Base-by-base conservation (phyloP, 1,139 yeast species). In the Yamadazyma atlantica region DNA sequence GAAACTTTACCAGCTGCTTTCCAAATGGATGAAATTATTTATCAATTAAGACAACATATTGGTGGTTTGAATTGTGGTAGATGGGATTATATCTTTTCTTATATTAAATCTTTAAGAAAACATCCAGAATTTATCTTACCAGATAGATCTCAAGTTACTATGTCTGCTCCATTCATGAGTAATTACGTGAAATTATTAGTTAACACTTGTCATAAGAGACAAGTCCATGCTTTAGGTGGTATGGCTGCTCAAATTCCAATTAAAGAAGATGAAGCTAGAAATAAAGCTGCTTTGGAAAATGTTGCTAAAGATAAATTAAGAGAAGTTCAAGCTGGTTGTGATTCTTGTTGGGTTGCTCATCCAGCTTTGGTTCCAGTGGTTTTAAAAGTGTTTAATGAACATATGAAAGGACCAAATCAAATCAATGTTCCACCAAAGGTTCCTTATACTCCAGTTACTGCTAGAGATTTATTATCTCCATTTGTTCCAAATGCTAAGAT, bases 171-270 rank as follows among this genome's bases (percentile, higher is more conserved):
- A 33, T 83, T 83, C 64, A 82, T 83, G 89, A 66, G 80, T 33
- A 68, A 85, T 13, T 83, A 83, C 53, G 88, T 82, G 42, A 75
- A 78, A 50, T 70, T 80, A 39, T 71, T 83, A 53, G 83, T 83
- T 51, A 69, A 80, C 62, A 80, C 85, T 36, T 80, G 87, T 60
- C 90, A 83, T 66, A 73, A 74, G 60, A 77, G 89, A 55, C 84
- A 82, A 49, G 88, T 83, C 28, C 86, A 80, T 58, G 92, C 88
- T 34, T 80, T 83, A 78, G 90, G 90, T 46, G 90, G 90, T 47
- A 83, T 83, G 90, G 89, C 89, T 49, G 90, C 90, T 19, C 87
- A 82, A 64, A 83, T 83, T 51, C 90, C 90, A 42, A 80, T 82
- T 64, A 83, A 83, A 67, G 70, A 74, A 45, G 88, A 83, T 53